Percentiles rank a stretch among this genome's conserved stretches.
Evolutionary conservation across 257 asterid species (phyloP).

Genomic region (Leptodermis oblonga): DNA sequence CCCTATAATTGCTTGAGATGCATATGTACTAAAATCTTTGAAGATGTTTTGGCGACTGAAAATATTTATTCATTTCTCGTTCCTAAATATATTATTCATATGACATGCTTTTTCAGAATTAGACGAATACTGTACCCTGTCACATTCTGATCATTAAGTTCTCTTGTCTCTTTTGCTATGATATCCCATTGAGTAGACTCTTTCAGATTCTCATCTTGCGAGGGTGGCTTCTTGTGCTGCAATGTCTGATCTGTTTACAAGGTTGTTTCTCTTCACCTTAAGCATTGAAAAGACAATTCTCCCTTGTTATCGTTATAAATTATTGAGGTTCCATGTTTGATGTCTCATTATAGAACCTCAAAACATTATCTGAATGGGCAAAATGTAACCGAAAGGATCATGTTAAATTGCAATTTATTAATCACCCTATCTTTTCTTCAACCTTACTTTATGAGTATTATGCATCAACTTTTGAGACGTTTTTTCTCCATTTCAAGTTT

Average conservation of each 20-base stretch:
- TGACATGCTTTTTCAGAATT: neutral
- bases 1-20: no score
- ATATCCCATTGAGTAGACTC: conserved; percentile 36
- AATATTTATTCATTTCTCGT: neutral
- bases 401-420: no score
- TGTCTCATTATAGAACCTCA: neutral
- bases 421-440: neutral
- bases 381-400: neutral
- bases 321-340: neutral
- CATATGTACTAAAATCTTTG: neutral
- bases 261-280: conserved; percentile 40
- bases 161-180: conserved; percentile 20
- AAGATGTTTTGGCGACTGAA: neutral
- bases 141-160: neutral
- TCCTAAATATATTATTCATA: neutral
- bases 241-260: conserved; percentile 69
- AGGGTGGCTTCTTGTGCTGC: conserved; percentile 86
- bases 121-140: neutral
- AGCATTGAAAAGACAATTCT: neutral
- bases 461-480: neutral
- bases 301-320: neutral
- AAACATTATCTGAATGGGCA: neutral
- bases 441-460: neutral
- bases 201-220: conserved; percentile 59
- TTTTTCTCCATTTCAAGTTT: neutral